A percentile compares a stretch with the other conserved stretches of the same genome.
Evolutionary conservation across 805 yeast genomes (phyloP).

Genomic region (Spencermartinsiella europaea): DNA sequence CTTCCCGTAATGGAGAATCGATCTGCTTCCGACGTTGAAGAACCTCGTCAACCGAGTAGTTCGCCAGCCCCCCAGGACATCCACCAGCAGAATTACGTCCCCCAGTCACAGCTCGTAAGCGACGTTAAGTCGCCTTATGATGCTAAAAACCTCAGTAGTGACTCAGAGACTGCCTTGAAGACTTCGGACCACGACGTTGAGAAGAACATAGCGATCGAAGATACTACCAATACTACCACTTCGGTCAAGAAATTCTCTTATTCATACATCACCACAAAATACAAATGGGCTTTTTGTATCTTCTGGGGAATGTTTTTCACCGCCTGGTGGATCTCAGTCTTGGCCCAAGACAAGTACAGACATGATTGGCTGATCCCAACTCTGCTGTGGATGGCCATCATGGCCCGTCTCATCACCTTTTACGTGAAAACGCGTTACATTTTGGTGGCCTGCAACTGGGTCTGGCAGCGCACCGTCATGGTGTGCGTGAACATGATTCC

Average conservation of each 20-base stretch:
- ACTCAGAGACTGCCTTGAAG: not conserved
- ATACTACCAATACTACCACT: not conserved
- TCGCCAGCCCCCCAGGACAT: no score
- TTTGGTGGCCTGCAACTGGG: constrained; percentile 27
- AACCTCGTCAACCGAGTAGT: no score
- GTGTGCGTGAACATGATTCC: constrained; percentile 34
- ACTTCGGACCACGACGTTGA: not conserved
- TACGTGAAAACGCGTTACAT: constrained; percentile 39
- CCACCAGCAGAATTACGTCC: no score
- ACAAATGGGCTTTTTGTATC: constrained; percentile 21
- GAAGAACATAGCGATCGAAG: not conserved
- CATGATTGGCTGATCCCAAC: constrained; percentile 56
- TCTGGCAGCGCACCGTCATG: constrained; percentile 30
- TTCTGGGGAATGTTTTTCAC: constrained; percentile 40
- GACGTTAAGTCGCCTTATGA: not conserved
- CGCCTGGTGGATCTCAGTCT: constrained; percentile 53
- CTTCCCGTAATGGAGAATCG: no score
- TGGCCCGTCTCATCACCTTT: constrained; percentile 48
- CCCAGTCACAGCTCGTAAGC: no score
- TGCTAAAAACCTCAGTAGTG: not conserved
- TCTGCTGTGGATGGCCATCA: constrained; percentile 44
- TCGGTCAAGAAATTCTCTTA: not conserved
- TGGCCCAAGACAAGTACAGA: constrained; percentile 46
- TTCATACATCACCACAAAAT: constrained; percentile 5
- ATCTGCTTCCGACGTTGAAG: no score